phyloP scores from a whole-genome alignment of 805 yeast genomes.

The Wickerhamomyces xylosicus region DNA sequence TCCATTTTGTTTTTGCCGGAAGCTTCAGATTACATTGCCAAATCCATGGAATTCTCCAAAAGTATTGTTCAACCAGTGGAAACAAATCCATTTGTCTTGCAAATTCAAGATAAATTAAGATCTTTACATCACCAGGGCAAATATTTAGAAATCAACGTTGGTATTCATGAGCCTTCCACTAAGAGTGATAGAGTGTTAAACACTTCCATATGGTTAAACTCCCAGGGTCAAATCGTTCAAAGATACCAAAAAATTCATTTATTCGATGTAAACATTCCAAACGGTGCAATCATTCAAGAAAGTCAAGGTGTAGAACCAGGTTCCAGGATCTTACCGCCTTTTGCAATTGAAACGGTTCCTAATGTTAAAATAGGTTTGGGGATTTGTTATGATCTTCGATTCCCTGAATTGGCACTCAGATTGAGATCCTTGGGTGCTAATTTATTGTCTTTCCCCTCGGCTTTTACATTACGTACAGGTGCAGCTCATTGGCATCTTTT shows the following conservation, averaged over 20 bases:
- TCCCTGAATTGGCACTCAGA: slow-evolving; percentile 68
- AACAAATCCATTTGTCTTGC: slow-evolving; percentile 31
- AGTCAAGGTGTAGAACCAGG: slow-evolving; percentile 82
- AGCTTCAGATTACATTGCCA: slow-evolving; percentile 82
- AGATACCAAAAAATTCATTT: slow-evolving; percentile 81
- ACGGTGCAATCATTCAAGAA: slow-evolving; percentile 60
- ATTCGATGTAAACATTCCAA: slow-evolving; percentile 72
- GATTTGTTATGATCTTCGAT: slow-evolving; percentile 81
- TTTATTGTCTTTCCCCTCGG: slow-evolving; percentile 76
- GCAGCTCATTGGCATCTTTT: slow-evolving; percentile 80
- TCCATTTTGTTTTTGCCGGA: slow-evolving; percentile 80
- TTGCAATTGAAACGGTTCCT: slow-evolving; percentile 32
- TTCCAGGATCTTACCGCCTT: slow-evolving; percentile 36
- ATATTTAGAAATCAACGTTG: slow-evolving; percentile 60
- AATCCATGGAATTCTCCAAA: slow-evolving; percentile 39
- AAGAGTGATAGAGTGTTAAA: slow-evolving; percentile 46
- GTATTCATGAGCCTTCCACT: slow-evolving; percentile 74
- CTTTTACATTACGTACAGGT: slow-evolving; percentile 89
- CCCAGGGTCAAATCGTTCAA: slow-evolving; percentile 52
- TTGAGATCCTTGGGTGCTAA: slow-evolving; percentile 65
- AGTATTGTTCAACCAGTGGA: slow-evolving; percentile 40
- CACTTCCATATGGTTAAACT: slow-evolving; percentile 60
- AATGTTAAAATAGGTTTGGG: slow-evolving; percentile 59
- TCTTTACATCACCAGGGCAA: slow-evolving; percentile 26
- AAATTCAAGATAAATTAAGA: slow-evolving; percentile 33